Base-by-base conservation (phyloP, 2,329 filamentous ascomycete genomes). In the Paracoccidioides brasiliensis region DNA sequence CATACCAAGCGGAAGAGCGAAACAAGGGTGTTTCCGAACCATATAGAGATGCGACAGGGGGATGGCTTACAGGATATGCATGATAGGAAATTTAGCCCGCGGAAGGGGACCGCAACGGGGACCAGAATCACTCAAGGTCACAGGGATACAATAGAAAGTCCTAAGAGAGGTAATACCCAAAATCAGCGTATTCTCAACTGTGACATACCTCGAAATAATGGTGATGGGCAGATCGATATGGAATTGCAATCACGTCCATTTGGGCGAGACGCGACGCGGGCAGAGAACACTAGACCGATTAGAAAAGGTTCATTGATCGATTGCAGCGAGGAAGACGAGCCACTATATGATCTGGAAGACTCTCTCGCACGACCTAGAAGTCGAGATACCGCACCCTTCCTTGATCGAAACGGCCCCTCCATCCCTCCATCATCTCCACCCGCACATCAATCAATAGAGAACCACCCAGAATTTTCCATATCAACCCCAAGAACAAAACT, bases 361-460 rank as follows among this genome's bases (percentile, higher is more conserved):
- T 56, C 63, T 55, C 53, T 65, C 48, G 35, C 60, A 46, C 60
- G 60, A 53, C n/a, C 56, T 46, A 55, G 45, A 28, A 22, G 8
- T 15, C 40, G 30, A 43, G 55, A 32, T 40, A 56, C 46, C 37
- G 55, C 55, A 51, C 55, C 28, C 61, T 57, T 53, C 51, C 33
- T 44, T 10, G 55, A 61, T 12, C 55, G 56, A 9, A 57, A 60
- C 14, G 33, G 54, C 7, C 58, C 50, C 28, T 14, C 48, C 10
- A 53, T 68, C 6, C 64, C 62, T 5, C 64, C 67, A 1, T 69
- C 69, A 14, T 69, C 67, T 0, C 67, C 68, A 48, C 69, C 67
- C 10, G 61, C 64, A n/a, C 48, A 65, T 33, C 51, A 59, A 10
- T 52, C 63, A 7, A 40, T 65, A 10, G 66, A 67, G 50, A 56